Percentiles rank a stretch among this genome's conserved stretches.
Evolutionary conservation across 768 basidiomycete genomes (phyloP).

Genomic region (Gloeopeniophorella convolvens): DNA sequence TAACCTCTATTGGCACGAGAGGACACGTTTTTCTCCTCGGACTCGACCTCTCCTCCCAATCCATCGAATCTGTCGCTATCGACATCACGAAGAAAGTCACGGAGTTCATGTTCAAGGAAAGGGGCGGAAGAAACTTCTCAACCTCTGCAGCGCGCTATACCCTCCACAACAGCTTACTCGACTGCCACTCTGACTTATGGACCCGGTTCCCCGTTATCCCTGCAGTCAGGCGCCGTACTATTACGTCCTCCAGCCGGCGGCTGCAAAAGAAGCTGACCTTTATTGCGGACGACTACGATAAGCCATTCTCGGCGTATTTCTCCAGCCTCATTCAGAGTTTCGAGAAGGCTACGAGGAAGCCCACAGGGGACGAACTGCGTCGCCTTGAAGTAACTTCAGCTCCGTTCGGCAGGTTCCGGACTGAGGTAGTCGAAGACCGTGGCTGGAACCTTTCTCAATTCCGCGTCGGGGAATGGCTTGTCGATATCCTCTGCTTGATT

Average conservation of each 20-base stretch:
- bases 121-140: slow-evolving; percentile 24
- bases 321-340: slow-evolving; percentile 38
- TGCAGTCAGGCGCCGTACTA: slow-evolving; percentile 12
- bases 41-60: slow-evolving; percentile 30
- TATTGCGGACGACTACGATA: slow-evolving; percentile 34
- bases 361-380: slow-evolving; percentile 39
- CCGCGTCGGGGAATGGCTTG: slow-evolving; percentile 54
- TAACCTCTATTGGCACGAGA: slow-evolving; percentile 43
- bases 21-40: slow-evolving; percentile 37
- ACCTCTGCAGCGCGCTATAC: slow-evolving; percentile 21
- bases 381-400: slow-evolving; percentile 32
- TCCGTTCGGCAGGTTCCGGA: slow-evolving; percentile 25
- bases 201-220: slow-evolving; percentile 10
- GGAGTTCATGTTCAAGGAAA: slow-evolving; percentile 49
- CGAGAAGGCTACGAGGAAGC: slow-evolving; percentile 45
- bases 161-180: slow-evolving; percentile 33
- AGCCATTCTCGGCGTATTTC: slow-evolving; percentile 40
- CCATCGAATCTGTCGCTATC: slow-evolving; percentile 39
- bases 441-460: slow-evolving; percentile 32
- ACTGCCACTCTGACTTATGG: slow-evolving; percentile 13
- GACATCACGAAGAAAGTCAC: slow-evolving; percentile 51
- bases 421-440: slow-evolving; percentile 1
- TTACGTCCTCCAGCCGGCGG: slow-evolving; percentile 21
- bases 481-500: slow-evolving; percentile 55
- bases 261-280: slow-evolving; percentile 36